Conservation (phyloP, 306 rosid species). For the Vigna unguiculata region DNA sequence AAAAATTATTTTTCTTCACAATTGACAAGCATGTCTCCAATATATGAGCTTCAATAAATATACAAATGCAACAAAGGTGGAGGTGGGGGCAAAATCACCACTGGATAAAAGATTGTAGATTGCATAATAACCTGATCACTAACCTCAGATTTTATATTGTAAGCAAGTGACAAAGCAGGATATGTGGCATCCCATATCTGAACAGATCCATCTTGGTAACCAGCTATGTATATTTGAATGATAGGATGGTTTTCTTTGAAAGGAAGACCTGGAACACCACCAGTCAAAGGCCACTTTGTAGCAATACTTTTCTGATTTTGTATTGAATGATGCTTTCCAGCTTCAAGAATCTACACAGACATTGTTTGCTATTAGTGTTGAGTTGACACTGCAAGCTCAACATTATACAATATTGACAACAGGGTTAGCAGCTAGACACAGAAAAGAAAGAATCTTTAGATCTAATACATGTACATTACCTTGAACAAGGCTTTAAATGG, state of each 20-base stretch:
- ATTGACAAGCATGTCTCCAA: slow-evolving; percentile 30
- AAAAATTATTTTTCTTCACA: slow-evolving; percentile 43
- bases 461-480: slow-evolving; percentile 57
- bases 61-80: slow-evolving; percentile 22
- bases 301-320: slow-evolving; percentile 46
- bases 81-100: background rate
- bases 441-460: slow-evolving; percentile 24
- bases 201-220: slow-evolving; percentile 90
- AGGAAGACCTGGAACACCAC: slow-evolving; percentile 74
- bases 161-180: slow-evolving; percentile 65
- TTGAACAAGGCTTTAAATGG: slow-evolving; percentile 58
- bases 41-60: slow-evolving; percentile 21
- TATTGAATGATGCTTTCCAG: slow-evolving; percentile 54
- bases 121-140: slow-evolving; percentile 50
- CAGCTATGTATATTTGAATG: slow-evolving; percentile 74
- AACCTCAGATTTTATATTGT: slow-evolving; percentile 70
- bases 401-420: slow-evolving; percentile 6
- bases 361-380: slow-evolving; percentile 38
- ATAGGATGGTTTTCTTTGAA: slow-evolving; percentile 56
- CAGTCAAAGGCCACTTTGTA: slow-evolving; percentile 77
- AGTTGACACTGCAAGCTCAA: slow-evolving; percentile 18
- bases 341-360: slow-evolving; percentile 57
- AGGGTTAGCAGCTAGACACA: slow-evolving; percentile 20
- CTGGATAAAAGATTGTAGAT: slow-evolving; percentile 15
- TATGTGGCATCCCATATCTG: slow-evolving; percentile 85